Evolutionary conservation across 306 rosid species (phyloP).

Genomic region (Rosa rugosa): DNA sequence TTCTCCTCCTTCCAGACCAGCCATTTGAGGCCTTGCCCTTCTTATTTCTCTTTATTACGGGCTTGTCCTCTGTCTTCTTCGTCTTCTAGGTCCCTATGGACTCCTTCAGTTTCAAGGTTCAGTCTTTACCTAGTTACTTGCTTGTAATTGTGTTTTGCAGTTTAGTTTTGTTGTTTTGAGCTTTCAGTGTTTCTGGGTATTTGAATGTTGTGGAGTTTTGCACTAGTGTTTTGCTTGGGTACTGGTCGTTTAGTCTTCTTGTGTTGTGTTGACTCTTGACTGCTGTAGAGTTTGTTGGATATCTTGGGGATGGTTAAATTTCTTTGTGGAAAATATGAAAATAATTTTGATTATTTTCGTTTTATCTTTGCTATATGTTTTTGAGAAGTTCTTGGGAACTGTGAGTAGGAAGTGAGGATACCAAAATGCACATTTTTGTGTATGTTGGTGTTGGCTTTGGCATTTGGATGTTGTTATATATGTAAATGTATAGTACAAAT

Average conservation of each 20-base stretch:
- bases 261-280: neutral
- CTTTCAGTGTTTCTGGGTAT: neutral
- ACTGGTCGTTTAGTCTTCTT: neutral
- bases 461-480: neutral
- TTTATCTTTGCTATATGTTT: neutral
- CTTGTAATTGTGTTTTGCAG: neutral
- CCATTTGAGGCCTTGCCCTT: slow-evolving; percentile 60
- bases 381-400: neutral
- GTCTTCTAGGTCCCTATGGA: slow-evolving; percentile 44
- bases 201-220: neutral
- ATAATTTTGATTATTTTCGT: neutral
- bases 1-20: slow-evolving; percentile 54
- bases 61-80: slow-evolving; percentile 30
- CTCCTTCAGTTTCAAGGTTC: slow-evolving; percentile 26
- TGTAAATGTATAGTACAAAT: neutral
- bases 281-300: neutral
- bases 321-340: neutral
- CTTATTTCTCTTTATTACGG: slow-evolving; percentile 47
- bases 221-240: neutral
- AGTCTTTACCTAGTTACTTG: neutral
- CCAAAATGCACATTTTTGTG: neutral
- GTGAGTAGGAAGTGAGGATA: slow-evolving; percentile 1
- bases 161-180: neutral
- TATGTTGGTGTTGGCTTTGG: neutral
- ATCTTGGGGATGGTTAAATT: neutral